These are phyloP conservation scores for Rhexocercosporidium sp. DNA, from an alignment of 2,329 filamentous ascomycete species.

Conservation along the genomic window DNA sequence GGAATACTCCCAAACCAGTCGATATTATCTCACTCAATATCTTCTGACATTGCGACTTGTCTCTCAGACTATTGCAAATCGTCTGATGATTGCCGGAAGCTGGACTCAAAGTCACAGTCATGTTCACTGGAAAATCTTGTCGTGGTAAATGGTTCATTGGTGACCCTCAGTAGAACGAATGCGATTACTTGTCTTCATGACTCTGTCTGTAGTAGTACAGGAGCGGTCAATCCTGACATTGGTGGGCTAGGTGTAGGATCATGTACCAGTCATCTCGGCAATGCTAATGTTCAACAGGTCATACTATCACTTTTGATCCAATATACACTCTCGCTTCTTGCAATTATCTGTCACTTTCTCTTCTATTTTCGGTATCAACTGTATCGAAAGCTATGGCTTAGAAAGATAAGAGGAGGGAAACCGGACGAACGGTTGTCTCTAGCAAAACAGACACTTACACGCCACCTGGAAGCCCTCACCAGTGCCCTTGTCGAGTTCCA, in stretches of 20 bases:
- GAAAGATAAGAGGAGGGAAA: background rate
- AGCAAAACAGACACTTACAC: background rate
- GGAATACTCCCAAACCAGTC: background rate
- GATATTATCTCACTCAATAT: background rate
- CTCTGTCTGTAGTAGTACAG: constrained; percentile 18
- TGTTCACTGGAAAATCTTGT: constrained; percentile 14
- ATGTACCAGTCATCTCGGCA: background rate
- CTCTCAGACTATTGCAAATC: constrained; percentile 15
- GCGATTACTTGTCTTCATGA: constrained; percentile 14
- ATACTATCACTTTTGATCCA: constrained; percentile 13
- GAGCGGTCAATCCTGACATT: constrained; percentile 21
- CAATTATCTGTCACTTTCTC: background rate
- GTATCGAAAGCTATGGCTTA: background rate
- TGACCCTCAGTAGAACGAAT: constrained; percentile 3
- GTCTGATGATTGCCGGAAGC: background rate
- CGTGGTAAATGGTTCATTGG: background rate
- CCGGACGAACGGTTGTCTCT: background rate
- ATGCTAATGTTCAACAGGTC: constrained; percentile 5
- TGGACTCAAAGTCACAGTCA: background rate
- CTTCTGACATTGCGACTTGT: constrained; percentile 6
- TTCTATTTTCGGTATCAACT: background rate
- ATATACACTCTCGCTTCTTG: constrained; percentile 15
- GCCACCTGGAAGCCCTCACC: constrained; percentile 13
- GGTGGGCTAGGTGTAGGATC: constrained; percentile 16
- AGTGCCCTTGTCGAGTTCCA: constrained; percentile 23